Conservation (phyloP, 140 eudicot species). For the Flaveria floridana region DNA sequence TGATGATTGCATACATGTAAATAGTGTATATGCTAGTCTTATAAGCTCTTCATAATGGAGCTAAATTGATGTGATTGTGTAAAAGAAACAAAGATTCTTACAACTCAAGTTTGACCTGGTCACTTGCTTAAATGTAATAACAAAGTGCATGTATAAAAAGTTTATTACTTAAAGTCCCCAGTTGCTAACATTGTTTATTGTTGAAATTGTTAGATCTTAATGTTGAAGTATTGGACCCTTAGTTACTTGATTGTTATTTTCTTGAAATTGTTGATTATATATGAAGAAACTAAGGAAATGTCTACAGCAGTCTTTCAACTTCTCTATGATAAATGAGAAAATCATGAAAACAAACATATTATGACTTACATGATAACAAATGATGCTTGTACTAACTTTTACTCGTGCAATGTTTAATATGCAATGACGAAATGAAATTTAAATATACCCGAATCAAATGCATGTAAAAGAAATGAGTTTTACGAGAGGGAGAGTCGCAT, state of each 20-base stretch:
- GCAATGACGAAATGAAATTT: no score
- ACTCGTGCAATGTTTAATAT: no score
- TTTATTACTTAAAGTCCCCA: neutral
- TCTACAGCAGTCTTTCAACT: neutral
- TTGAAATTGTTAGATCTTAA: neutral
- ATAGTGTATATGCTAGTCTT: slow-evolving; percentile 21
- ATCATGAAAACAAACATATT: no score
- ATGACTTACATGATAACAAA: no score
- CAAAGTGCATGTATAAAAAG: slow-evolving; percentile 2
- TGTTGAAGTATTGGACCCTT: neutral
- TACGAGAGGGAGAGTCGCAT: no score
- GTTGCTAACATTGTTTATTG: neutral
- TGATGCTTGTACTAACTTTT: no score
- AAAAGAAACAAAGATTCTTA: neutral
- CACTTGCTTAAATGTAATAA: neutral
- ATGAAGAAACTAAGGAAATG: neutral
- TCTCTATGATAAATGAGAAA: neutral
- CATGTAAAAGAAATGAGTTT: no score
- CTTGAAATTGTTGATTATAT: neutral
- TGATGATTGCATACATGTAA: slow-evolving; percentile 22
- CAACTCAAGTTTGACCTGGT: neutral
- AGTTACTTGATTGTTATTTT: neutral
- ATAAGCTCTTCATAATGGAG: neutral
- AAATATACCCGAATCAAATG: no score
- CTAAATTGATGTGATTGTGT: neutral